Conservation (phyloP, 225 moss, liverwort and hornwort genomes). For the Polytrichum formosum region DNA sequence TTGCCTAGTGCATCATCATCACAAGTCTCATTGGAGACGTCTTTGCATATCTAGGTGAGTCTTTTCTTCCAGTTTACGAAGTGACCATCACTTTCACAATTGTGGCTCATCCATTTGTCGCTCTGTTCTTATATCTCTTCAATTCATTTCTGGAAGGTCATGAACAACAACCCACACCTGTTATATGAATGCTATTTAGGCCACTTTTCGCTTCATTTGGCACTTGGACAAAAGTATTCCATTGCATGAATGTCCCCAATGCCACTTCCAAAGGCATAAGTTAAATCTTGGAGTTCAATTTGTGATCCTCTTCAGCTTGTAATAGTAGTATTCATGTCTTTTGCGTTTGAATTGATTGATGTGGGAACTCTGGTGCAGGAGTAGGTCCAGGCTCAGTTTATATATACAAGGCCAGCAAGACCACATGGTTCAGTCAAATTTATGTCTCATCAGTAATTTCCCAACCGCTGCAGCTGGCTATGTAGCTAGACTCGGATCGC, state of each 20-base stretch:
- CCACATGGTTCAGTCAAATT: not conserved
- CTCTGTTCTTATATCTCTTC: not conserved
- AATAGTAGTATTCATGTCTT: not conserved
- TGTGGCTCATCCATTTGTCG: not conserved
- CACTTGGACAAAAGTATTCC: not conserved
- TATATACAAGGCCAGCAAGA: not conserved
- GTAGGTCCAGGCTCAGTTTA: not conserved
- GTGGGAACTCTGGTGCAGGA: not conserved
- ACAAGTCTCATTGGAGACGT: conserved; percentile 50
- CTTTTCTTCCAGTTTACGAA: not conserved
- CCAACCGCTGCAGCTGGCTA: not conserved
- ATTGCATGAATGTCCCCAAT: too few relatives aligned
- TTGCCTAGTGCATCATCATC: conserved; percentile 47
- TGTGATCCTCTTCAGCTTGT: not conserved
- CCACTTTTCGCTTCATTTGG: not conserved
- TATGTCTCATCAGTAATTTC: not conserved
- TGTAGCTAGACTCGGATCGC: not conserved
- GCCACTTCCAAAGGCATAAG: too few relatives aligned
- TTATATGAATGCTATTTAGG: not conserved
- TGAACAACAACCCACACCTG: not conserved
- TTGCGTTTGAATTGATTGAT: not conserved
- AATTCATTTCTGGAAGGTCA: not conserved
- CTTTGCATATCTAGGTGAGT: conserved; percentile 53
- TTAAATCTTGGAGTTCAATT: not conserved
- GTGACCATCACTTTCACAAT: not conserved